Conservation (phyloP, 495 filamentous ascomycete genomes). For the Penicillium parvum region DNA sequence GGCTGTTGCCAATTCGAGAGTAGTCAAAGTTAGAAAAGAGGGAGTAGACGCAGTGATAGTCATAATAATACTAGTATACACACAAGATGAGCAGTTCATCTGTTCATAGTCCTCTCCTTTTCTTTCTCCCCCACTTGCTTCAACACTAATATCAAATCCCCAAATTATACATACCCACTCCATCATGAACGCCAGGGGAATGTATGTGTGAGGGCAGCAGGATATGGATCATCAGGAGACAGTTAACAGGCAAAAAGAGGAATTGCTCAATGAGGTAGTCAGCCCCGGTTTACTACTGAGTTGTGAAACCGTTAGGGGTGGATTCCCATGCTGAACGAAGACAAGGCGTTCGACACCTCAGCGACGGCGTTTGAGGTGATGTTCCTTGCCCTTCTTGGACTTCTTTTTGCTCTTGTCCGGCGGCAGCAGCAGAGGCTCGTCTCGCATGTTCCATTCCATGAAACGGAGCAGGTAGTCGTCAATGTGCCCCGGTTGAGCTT, state of each 20-base stretch:
- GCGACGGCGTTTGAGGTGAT: constrained; percentile 42
- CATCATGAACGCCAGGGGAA: background rate
- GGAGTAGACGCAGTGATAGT: too few relatives aligned
- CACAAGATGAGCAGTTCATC: background rate
- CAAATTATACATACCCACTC: background rate
- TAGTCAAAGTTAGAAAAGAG: constrained; percentile 6
- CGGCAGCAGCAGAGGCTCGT: constrained; percentile 73
- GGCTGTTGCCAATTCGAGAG: constrained; percentile 1
- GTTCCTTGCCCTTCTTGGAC: constrained; percentile 70
- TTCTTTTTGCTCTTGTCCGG: constrained; percentile 77
- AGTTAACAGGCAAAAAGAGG: too few relatives aligned
- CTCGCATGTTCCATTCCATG: constrained; percentile 72
- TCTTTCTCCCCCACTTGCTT: background rate
- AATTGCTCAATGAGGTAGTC: too few relatives aligned
- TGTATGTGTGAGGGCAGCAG: too few relatives aligned
- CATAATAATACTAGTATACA: too few relatives aligned
- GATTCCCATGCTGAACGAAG: too few relatives aligned
- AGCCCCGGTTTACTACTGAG: background rate
- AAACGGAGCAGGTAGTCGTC: constrained; percentile 83
- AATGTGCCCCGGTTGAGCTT: constrained; percentile 49
- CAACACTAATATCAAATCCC: constrained; percentile 1
- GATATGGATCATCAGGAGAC: too few relatives aligned
- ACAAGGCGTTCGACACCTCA: too few relatives aligned
- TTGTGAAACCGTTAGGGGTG: background rate
- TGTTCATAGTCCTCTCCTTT: background rate